Percentiles rank a stretch among this genome's conserved stretches.
Evolutionary conservation across 129 eudicot species (phyloP).

Genomic region (Oenanthe sinensis): DNA sequence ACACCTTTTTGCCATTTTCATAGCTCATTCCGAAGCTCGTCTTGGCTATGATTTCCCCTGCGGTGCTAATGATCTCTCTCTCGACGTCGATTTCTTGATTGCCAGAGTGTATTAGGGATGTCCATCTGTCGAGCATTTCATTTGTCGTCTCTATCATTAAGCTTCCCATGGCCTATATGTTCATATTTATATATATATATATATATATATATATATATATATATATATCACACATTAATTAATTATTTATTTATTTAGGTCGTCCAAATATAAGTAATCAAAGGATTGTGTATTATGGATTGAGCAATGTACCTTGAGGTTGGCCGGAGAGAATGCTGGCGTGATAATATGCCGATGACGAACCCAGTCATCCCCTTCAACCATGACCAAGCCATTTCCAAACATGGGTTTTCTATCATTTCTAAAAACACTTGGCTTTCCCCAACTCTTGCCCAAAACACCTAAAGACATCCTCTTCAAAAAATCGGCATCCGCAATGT

Average conservation of each 20-base stretch:
- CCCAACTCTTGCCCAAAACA: constrained; percentile 83
- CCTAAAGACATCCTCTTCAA: constrained; percentile 56
- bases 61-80: constrained; percentile 47
- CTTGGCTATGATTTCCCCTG: constrained; percentile 81
- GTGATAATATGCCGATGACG: constrained; percentile 78
- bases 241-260: background rate
- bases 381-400: constrained; percentile 82
- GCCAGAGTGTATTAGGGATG: constrained; percentile 32
- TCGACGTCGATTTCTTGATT: constrained; percentile 66
- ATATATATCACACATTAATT: background rate
- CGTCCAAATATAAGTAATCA: background rate
- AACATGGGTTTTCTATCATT: constrained; percentile 83
- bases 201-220: no score
- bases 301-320: constrained; percentile 52
- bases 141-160: constrained; percentile 71
- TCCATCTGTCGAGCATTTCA: constrained; percentile 71
- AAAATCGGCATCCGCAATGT: constrained; percentile 77
- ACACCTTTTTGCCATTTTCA: constrained; percentile 45
- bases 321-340: constrained; percentile 84
- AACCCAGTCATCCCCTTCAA: constrained; percentile 90
- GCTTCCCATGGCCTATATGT: constrained; percentile 63
- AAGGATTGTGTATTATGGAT: no score
- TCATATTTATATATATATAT: no score
- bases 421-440: constrained; percentile 82
- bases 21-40: constrained; percentile 71